Evolutionary conservation across 805 yeast species (phyloP).

Genomic region (Maudiozyma saulgeensis): DNA sequence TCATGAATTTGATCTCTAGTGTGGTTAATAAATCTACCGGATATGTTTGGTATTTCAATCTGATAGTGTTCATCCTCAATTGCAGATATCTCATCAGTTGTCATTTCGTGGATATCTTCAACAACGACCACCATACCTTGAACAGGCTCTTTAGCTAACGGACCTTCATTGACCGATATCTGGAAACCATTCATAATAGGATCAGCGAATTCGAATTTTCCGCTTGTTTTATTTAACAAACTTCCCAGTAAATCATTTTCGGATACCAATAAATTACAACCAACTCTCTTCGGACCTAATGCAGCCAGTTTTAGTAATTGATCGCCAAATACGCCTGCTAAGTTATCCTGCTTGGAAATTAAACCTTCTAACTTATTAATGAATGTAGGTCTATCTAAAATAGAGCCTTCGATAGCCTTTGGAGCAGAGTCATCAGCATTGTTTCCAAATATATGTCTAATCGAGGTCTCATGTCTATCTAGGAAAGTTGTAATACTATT

Average conservation of each 20-base stretch:
- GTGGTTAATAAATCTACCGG: constrained; percentile 66
- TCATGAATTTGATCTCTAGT: constrained; percentile 66
- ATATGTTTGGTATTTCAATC: constrained; percentile 35
- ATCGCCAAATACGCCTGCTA: constrained; percentile 22
- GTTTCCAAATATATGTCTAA: constrained; percentile 25
- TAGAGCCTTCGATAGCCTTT: background rate
- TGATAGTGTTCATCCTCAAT: constrained; percentile 19
- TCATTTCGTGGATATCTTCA: constrained; percentile 30
- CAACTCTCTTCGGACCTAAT: constrained; percentile 71
- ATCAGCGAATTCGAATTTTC: constrained; percentile 40
- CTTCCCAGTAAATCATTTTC: constrained; percentile 30
- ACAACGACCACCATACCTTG: constrained; percentile 65
- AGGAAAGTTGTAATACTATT: constrained; percentile 40
- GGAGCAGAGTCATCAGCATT: constrained; percentile 7
- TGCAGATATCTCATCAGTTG: constrained; percentile 22
- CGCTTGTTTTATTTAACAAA: constrained; percentile 17
- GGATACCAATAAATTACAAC: constrained; percentile 60
- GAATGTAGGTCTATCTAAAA: constrained; percentile 21
- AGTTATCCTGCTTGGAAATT: constrained; percentile 21
- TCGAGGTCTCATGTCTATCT: constrained; percentile 35
- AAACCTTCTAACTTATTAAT: constrained; percentile 26
- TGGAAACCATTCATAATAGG: constrained; percentile 77
- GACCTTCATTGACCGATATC: constrained; percentile 74
- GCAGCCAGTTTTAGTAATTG: constrained; percentile 39
- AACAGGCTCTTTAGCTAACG: constrained; percentile 76